Percentiles rank a stretch among this genome's conserved stretches.
Conservation (phyloP, 495 filamentous ascomycete genomes). For the Talaromyces borbonicus region DNA sequence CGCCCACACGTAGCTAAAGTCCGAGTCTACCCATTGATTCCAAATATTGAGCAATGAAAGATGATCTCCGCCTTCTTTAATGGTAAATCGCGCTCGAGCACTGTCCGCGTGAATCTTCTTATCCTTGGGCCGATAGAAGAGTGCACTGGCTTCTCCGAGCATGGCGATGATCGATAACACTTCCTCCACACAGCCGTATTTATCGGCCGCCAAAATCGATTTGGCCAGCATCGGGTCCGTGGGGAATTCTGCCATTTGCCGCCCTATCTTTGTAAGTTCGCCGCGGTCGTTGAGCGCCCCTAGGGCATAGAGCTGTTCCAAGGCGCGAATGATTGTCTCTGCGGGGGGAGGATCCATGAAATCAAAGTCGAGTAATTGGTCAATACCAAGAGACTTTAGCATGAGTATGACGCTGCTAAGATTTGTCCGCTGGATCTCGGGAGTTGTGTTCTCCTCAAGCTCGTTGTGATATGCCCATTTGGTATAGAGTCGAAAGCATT, state of each 20-base stretch:
- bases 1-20: conserved; percentile 83
- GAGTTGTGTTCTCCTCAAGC: conserved; percentile 84
- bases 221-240: conserved; percentile 91
- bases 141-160: conserved; percentile 76
- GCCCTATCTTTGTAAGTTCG: conserved; percentile 81
- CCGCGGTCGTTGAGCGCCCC: conserved; percentile 84
- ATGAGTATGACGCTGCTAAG: conserved; percentile 75
- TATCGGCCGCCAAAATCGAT: conserved; percentile 79
- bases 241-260: conserved; percentile 96
- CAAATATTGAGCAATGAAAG: conserved; percentile 88
- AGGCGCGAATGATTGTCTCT: conserved; percentile 79
- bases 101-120: conserved; percentile 95
- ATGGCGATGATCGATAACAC: conserved; percentile 91
- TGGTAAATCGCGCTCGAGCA: conserved; percentile 83
- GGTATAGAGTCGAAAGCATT: conserved; percentile 92
- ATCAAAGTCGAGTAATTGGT: conserved; percentile 89
- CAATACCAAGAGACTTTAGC: conserved; percentile 85
- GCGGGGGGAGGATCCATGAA: conserved; percentile 93
- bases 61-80: conserved; percentile 89
- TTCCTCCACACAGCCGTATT: conserved; percentile 86
- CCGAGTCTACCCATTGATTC: conserved; percentile 93
- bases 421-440: conserved; percentile 90
- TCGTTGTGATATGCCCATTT: conserved; percentile 93
- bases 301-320: conserved; percentile 89
- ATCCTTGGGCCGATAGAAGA: conserved; percentile 96